Base-by-base conservation (phyloP, 768 basidiomycete species). In the Candolleomyces aberdarensis region DNA sequence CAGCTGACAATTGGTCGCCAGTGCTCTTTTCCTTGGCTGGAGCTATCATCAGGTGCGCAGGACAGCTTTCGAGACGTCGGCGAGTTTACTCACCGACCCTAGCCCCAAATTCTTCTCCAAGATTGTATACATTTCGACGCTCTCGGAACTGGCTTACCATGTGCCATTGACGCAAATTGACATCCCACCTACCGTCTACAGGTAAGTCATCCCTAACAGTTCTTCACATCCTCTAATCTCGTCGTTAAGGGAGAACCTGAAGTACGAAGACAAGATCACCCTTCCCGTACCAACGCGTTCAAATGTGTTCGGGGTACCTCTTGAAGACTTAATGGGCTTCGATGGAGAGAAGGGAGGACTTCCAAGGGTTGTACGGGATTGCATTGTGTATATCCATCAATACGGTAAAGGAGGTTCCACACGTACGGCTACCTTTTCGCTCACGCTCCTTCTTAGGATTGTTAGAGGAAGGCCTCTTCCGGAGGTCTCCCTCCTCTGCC, bases 41-140 rank as follows among this genome's bases (percentile, higher is more conserved):
- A 2, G 89, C 92, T 44, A 87, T 94, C 62, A 92, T 95, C 68
- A 93, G 89, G 88, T 90, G 60, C n/a, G 74, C 56, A 19, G 22
- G 6, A 46, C 57, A 46, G n/a, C 40, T 41, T 4, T 46, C 20
- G 41, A 3, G 15, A 10, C 3, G 48, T 20, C 40, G n/a, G 29
- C n/a, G 49, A 14, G 41, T 43, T 26, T 22, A 10, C 50, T 39
- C 15, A 48, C 40, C n/a, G 41, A 48, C 47, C 43, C 56, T 53
- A 92, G 91, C 66, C 93, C 93, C 14, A 95, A 95, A 72, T 94
- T 95, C 76, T 94, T 92, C 72, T 86, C 87, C 67, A 95, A 95
- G 76, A 78, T 95, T 65, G 74, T 79, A 29, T 94, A 95, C 70
- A 80, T 90, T 58, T 75, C 83, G 58, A 92, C 92, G 0, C 80